Evolutionary conservation across 148 eudicot species (phyloP), one percentile per base, ranked within the genome.

Genomic region (Vaccinium corymbosum): DNA sequence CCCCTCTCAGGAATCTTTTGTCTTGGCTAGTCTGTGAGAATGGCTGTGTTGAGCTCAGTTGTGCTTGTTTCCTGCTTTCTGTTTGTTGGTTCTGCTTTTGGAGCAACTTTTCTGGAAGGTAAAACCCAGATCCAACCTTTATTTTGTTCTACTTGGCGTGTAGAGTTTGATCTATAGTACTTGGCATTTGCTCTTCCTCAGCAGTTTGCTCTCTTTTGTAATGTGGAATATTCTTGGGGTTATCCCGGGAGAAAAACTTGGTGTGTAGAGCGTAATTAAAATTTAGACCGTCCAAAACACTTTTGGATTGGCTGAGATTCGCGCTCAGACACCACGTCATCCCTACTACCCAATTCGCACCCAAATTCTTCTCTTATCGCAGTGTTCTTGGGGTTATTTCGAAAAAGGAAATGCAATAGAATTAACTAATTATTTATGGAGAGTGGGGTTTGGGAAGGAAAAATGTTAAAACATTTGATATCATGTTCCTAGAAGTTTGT

Each of bases 31-130:
- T 76, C 42, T 32, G 22, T 52, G 56, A 85, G 85, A 87, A 89
- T 87, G 90, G 85, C 76, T 10, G 51, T 77, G 3, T 78, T 76
- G 66, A 16, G 87, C 50, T 70, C 84, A 80, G 61, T 86, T 53
- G 55, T 86, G 76, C 81, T 91, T 80, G 82, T 83, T 73, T 32
- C 89, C 27, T 85, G 64, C 81, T 81, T 90, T 15, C 80, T 89
- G 2, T 78, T 86, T 52, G 61, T 85, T n/a, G 72, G 53, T 64
- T 84, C 86, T 85, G 86, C 91, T 84, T 50, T 87, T 85, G 86
- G 75, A 35, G 75, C 83, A 83, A 14, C 90, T 78, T 73, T 79
- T 55, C 71, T 61, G 20, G 84, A 88, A 82, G 85, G 92, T 88
- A 90, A 82, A 32, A 16, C 20, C 71, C 80, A 64, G 4, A 81